Percentiles rank a stretch among this genome's conserved stretches.
phyloP scores from a whole-genome alignment of 164 flowering plant genomes.

The Warburgia ugandensis region DNA sequence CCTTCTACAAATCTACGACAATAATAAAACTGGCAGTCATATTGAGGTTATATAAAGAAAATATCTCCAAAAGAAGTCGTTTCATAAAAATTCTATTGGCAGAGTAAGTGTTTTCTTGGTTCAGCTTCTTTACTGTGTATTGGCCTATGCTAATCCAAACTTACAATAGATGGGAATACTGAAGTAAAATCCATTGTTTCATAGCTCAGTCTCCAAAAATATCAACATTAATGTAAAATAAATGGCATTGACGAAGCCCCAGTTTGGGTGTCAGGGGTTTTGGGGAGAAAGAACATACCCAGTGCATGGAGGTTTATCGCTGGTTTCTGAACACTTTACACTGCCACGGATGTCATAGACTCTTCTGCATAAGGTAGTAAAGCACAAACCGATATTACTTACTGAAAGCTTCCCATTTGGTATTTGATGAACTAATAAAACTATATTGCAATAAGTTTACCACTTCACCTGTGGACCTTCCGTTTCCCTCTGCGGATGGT shows the following conservation, averaged over 20 bases:
- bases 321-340: slow-evolving; percentile 54
- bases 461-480: slow-evolving; percentile 59
- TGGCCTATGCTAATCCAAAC: too few relatives aligned
- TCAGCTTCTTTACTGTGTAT: neutral
- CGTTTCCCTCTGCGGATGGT: slow-evolving; percentile 58
- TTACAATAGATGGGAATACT: too few relatives aligned
- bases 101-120: too few relatives aligned
- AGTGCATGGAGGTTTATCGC: slow-evolving; percentile 89
- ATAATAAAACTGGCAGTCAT: neutral
- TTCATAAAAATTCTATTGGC: too few relatives aligned
- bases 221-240: too few relatives aligned
- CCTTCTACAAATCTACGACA: slow-evolving; percentile 84
- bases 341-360: slow-evolving; percentile 68
- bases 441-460: neutral
- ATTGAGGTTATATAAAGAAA: neutral
- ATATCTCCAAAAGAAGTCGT: too few relatives aligned
- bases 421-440: neutral
- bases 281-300: slow-evolving; percentile 40
- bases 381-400: neutral
- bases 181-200: too few relatives aligned
- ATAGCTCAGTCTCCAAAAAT: too few relatives aligned
- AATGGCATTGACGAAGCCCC: too few relatives aligned
- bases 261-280: too few relatives aligned
- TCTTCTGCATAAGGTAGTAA: slow-evolving; percentile 46
- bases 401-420: neutral